These are phyloP conservation scores for Ceratocystis cubensis DNA, from an alignment of 2,329 filamentous ascomycete genomes.

Conservation along the genomic window DNA sequence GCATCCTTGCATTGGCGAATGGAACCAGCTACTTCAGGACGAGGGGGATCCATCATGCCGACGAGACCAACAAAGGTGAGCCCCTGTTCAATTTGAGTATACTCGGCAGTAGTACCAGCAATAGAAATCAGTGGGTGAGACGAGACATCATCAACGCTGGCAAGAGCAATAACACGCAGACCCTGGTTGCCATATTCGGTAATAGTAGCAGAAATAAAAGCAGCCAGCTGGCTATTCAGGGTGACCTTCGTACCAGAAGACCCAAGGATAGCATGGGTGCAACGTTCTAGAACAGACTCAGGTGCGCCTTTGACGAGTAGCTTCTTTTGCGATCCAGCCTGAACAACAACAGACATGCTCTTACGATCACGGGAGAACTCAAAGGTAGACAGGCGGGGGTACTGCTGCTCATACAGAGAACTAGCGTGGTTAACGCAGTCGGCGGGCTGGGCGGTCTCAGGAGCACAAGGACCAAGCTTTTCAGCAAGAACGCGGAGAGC, in stretches of 20 bases:
- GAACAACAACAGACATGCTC: conserved; percentile 95
- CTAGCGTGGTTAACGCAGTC: conserved; percentile 71
- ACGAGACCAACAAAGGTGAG: conserved; percentile 90
- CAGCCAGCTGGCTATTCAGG: conserved; percentile 55
- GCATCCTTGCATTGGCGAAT: conserved; percentile 83
- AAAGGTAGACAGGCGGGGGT: conserved; percentile 69
- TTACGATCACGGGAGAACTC: conserved; percentile 97
- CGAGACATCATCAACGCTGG: conserved; percentile 64
- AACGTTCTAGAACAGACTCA: conserved; percentile 86
- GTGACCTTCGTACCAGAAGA: conserved; percentile 63
- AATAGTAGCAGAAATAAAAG: conserved; percentile 65
- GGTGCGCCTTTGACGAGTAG: conserved; percentile 94
- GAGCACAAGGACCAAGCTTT: conserved; percentile 78
- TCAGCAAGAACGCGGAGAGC: conserved; percentile 82
- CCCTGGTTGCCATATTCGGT: conserved; percentile 84
- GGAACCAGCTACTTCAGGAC: conserved; percentile 75
- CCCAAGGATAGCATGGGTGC: conserved; percentile 68
- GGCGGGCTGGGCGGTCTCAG: conserved; percentile 37
- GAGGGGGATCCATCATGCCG: conserved; percentile 92
- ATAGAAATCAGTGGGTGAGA: conserved; percentile 55
- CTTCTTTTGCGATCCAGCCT: conserved; percentile 56
- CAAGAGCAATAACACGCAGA: conserved; percentile 87
- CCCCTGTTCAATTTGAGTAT: conserved; percentile 76
- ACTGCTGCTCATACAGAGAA: conserved; percentile 66
- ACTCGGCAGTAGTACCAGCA: conserved; percentile 74